Evolutionary conservation across 2,329 filamentous ascomycete species (phyloP).

Genomic region (Xylariaceae sp.): DNA sequence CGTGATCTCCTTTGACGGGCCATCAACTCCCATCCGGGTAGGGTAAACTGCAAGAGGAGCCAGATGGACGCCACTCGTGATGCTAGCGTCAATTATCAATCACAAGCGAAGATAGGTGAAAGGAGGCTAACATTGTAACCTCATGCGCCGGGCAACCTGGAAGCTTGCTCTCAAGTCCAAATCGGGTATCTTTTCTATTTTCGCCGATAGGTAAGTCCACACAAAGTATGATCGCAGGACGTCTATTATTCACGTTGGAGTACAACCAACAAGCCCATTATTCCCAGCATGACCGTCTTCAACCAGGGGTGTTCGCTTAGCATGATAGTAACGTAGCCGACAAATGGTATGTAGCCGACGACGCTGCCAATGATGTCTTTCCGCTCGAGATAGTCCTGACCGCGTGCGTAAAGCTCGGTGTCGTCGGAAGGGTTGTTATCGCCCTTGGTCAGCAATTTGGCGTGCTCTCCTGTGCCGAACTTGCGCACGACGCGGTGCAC

Average conservation of each 20-base stretch:
- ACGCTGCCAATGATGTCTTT: slow-evolving; percentile 92
- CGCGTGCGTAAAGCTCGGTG: slow-evolving; percentile 77
- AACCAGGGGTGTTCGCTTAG: slow-evolving; percentile 94
- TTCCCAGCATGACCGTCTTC: slow-evolving; percentile 87
- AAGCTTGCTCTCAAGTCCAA: not conserved
- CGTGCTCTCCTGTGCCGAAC: slow-evolving; percentile 54
- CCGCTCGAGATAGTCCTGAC: slow-evolving; percentile 80
- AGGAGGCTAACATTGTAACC: not conserved
- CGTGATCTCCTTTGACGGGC: too few relatives aligned
- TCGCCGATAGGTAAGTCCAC: not conserved
- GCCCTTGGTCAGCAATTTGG: slow-evolving; percentile 88
- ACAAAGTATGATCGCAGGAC: not conserved
- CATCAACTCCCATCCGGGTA: too few relatives aligned
- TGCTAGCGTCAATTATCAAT: not conserved
- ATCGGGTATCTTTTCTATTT: not conserved
- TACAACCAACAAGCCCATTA: slow-evolving; percentile 93
- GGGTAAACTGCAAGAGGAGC: too few relatives aligned
- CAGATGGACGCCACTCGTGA: not conserved
- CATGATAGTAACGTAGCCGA: slow-evolving; percentile 95
- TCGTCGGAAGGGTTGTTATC: slow-evolving; percentile 96
- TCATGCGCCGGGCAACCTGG: not conserved
- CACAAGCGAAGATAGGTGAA: not conserved
- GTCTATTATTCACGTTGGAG: slow-evolving; percentile 76
- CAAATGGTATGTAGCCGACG: slow-evolving; percentile 84
- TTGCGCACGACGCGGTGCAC: slow-evolving; percentile 86